Evolutionary conservation across 805 yeast genomes (phyloP), one percentile per base, ranked within the genome.

Genomic region (Yarrowia bubula): DNA sequence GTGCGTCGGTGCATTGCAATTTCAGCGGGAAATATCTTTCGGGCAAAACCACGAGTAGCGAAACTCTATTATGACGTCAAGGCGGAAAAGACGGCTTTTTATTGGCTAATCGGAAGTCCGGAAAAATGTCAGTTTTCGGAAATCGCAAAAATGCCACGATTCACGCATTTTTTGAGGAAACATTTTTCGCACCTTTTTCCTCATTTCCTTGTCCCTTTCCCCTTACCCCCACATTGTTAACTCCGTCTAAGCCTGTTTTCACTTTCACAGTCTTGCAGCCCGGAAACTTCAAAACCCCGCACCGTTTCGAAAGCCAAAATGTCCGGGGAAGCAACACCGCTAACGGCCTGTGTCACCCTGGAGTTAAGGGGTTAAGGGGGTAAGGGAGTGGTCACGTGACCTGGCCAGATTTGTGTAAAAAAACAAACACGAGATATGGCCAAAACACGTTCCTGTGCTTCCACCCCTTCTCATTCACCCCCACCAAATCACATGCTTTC

Each of bases 401-500:
- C 18, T 38, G 41, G 41, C 8, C 28, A 22, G 3, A 22, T 22
- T 22, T 22, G 28, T 22, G 28, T 22, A 22, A 22, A 3, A n/a
- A 22, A 3, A 22, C 5, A 22, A 22, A 22, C 28, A 22, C 28
- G 28, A 22, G 28, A 22, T 22, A 5, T 22, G 5, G 28, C 28
- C 3, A 3, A 22, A 22, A 22, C 28, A 22, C 28, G 28, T 5
- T 41, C 5, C 44, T 41, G 18, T 41, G 17, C 28, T 5, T 22
- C 28, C 18, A 39, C 8, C 11, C 14, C 28, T n/a, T 31, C n/a
- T 8, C 35, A 6, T 11, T 14, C 48, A n/a, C 32, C 48, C 48
- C n/a, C 33, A 13, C 15, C 44, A 22, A 37, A 51, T 51, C 60
- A 51, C 60, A 51, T 51, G 60, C 58, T 51, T 22, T 8, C 10